Evolutionary conservation across 139 green algal species (phyloP).

Genomic region (Yamagishiella unicocca): DNA sequence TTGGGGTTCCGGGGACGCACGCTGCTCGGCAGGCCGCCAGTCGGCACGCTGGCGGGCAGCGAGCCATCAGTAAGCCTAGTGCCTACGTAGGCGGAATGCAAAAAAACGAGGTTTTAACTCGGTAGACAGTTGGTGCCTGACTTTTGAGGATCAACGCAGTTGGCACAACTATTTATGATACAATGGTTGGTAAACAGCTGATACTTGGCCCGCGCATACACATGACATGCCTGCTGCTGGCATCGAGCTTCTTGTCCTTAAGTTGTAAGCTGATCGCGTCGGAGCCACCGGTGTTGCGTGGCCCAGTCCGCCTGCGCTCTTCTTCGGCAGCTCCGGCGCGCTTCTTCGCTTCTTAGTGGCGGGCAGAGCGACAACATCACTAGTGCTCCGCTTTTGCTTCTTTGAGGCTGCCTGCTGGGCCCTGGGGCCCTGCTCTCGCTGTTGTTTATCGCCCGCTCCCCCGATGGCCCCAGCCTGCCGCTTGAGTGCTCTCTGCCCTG

Average conservation of each 20-base stretch:
- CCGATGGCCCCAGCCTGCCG: neutral
- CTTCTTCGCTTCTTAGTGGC: slow-evolving; percentile 19
- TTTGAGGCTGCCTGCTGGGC: slow-evolving; percentile 3
- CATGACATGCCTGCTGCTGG: slow-evolving; percentile 17
- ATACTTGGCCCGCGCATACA: no score
- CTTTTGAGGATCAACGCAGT: no score
- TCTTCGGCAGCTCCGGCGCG: slow-evolving; percentile 11
- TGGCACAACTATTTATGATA: no score
- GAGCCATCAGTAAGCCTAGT: slow-evolving; percentile 6
- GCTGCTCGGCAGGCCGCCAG: neutral
- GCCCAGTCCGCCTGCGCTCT: neutral
- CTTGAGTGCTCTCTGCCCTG: slow-evolving; percentile 7
- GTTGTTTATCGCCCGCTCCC: neutral
- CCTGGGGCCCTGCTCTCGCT: neutral
- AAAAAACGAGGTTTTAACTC: no score
- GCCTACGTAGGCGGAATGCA: neutral
- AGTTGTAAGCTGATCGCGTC: neutral
- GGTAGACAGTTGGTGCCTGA: no score
- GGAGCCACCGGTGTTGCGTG: slow-evolving; percentile 18
- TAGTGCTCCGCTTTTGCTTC: slow-evolving; percentile 8
- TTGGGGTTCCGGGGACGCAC: slow-evolving; percentile 13
- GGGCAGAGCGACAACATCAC: neutral
- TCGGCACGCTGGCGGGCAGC: neutral
- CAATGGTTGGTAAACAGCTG: no score
- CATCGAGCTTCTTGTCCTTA: slow-evolving; percentile 14